These are phyloP conservation scores for Parastagonospora nodorum DNA, from an alignment of 2,329 filamentous ascomycete species.

Conservation along the genomic window DNA sequence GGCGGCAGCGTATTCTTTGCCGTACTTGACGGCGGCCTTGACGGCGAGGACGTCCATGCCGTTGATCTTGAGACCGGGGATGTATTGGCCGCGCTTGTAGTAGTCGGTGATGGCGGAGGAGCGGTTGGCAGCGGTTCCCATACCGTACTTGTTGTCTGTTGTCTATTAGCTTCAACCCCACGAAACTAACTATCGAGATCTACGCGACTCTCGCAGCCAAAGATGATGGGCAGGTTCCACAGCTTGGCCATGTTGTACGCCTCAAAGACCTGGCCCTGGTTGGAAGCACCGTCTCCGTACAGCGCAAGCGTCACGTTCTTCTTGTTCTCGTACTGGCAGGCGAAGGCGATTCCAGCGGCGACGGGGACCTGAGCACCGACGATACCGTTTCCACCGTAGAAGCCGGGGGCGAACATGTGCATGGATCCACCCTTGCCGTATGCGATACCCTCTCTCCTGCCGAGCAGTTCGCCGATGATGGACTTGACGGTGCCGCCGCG, in stretches of 20 bases:
- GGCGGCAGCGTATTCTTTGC: constrained; percentile 80
- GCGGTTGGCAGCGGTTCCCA: constrained; percentile 95
- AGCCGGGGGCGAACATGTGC: constrained; percentile 99
- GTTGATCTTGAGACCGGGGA: constrained; percentile 98
- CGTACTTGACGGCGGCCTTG: constrained; percentile 93
- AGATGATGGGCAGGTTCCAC: constrained; percentile 94
- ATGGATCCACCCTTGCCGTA: constrained; percentile 99
- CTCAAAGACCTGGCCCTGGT: constrained; percentile 99
- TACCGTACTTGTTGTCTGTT: constrained; percentile 99
- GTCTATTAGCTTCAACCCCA: constrained; percentile 19
- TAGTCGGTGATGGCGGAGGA: constrained; percentile 97
- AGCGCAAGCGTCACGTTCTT: constrained; percentile 86
- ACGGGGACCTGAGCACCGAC: constrained; percentile 98
- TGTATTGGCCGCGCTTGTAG: constrained; percentile 99
- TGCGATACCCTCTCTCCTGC: constrained; percentile 92
- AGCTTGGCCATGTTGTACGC: constrained; percentile 99
- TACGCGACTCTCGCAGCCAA: constrained; percentile 95
- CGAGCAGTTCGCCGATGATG: constrained; percentile 55
- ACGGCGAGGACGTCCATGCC: constrained; percentile 99
- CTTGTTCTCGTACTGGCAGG: constrained; percentile 89
- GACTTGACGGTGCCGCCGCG: constrained; percentile 72
- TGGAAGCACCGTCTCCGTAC: constrained; percentile 97
- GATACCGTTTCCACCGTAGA: constrained; percentile 99
- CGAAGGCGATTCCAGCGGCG: constrained; percentile 93
- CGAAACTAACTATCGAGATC: not conserved